Evolutionary conservation across 768 basidiomycete genomes (phyloP).

Genomic region (Tylopilus felleus): DNA sequence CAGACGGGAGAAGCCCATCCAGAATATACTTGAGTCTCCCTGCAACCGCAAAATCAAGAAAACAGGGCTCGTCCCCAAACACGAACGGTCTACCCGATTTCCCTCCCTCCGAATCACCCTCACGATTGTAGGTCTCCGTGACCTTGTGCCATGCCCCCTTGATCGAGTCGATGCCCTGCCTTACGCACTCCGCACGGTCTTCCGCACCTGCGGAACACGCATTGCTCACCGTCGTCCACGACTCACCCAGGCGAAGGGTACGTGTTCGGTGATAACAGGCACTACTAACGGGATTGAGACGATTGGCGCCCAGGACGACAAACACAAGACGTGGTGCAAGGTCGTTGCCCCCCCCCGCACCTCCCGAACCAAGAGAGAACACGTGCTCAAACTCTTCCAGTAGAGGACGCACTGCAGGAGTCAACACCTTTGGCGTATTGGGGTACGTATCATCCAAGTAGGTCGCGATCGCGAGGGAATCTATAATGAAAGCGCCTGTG

Average conservation of each 20-base stretch:
- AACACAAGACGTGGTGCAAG: conserved; percentile 12
- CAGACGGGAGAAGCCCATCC: conserved; percentile 10
- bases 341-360: not conserved
- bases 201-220: conserved; percentile 25
- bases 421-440: conserved; percentile 39
- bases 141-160: conserved; percentile 29
- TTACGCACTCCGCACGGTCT: conserved; percentile 24
- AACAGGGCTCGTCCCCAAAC: conserved; percentile 17
- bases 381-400: conserved; percentile 30
- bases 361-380: conserved; percentile 7
- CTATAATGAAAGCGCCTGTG: conserved; percentile 37
- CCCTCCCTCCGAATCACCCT: not conserved
- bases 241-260: conserved; percentile 30
- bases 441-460: conserved; percentile 43
- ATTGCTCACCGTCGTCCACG: conserved; percentile 34
- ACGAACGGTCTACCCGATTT: not conserved
- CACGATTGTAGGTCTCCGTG: conserved; percentile 8
- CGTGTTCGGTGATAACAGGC: conserved; percentile 40
- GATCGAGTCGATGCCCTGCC: conserved; percentile 3
- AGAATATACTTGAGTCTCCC: conserved; percentile 12
- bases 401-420: conserved; percentile 29
- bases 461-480: conserved; percentile 45
- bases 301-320: conserved; percentile 21
- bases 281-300: conserved; percentile 33
- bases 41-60: conserved; percentile 22